phyloP scores from a whole-genome alignment of 345 rosid species.

The Syzygium aromaticum region DNA sequence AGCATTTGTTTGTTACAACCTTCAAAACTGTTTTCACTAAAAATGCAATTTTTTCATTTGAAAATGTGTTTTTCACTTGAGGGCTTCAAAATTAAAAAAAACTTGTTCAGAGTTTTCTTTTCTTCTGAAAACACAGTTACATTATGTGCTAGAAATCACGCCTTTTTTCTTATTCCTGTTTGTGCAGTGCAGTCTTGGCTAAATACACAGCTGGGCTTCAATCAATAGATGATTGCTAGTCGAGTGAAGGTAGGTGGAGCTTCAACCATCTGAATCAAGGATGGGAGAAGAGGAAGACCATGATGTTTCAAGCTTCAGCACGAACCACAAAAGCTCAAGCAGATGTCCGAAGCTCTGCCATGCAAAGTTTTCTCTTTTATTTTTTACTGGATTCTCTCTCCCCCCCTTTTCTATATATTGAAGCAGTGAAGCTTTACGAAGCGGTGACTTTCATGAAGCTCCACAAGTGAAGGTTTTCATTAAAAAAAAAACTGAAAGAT shows the following conservation, averaged over 20 bases:
- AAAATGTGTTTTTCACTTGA: neutral
- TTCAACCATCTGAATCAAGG: neutral
- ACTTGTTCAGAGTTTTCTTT: neutral
- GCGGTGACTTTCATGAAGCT: neutral
- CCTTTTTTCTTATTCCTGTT: neutral
- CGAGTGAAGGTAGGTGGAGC: neutral
- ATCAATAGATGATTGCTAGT: neutral
- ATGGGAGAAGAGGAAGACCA: neutral
- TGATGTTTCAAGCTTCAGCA: neutral
- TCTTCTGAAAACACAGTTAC: neutral
- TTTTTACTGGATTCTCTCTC: neutral
- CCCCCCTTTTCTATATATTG: neutral
- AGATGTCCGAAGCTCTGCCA: neutral
- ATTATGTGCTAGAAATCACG: neutral
- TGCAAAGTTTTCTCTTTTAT: neutral
- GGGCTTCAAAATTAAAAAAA: neutral
- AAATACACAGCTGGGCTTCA: neutral
- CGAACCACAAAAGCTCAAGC: neutral
- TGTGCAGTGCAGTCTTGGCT: neutral
- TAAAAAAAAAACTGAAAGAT: neutral
- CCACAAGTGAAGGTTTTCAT: neutral
- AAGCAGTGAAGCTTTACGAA: neutral
- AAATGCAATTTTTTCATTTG: neutral
- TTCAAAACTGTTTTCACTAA: neutral
- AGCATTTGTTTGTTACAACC: neutral